Conservation (phyloP, 2,329 filamentous ascomycete genomes). For the Xylaria sp. region DNA sequence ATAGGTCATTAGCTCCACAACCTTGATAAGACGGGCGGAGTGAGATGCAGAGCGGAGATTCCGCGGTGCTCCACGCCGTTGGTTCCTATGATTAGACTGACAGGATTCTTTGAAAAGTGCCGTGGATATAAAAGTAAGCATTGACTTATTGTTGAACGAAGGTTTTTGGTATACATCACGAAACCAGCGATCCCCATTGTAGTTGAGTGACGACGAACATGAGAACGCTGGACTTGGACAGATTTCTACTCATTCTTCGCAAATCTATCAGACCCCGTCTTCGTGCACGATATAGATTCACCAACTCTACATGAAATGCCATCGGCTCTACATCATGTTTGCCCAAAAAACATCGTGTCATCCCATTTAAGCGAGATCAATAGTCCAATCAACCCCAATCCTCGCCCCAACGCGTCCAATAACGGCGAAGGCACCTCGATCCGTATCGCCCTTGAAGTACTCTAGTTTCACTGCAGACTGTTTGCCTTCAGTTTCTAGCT, state of each 20-base stretch:
- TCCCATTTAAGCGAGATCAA: conserved; percentile 43
- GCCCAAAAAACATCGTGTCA: not conserved
- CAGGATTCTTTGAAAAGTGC: too few relatives aligned
- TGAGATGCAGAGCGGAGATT: too few relatives aligned
- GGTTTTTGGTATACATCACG: too few relatives aligned
- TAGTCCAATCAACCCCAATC: conserved; percentile 61
- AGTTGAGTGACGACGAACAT: too few relatives aligned
- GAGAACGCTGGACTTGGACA: not conserved
- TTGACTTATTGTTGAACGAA: too few relatives aligned
- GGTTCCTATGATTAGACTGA: too few relatives aligned
- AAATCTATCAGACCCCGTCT: not conserved
- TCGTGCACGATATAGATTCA: not conserved
- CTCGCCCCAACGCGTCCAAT: conserved; percentile 57
- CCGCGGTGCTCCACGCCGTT: too few relatives aligned
- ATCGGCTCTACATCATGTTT: not conserved
- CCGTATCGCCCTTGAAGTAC: conserved; percentile 57
- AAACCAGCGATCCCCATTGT: too few relatives aligned
- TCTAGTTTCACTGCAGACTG: conserved; percentile 64
- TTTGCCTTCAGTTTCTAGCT: conserved; percentile 58
- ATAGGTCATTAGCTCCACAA: too few relatives aligned
- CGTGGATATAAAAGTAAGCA: too few relatives aligned
- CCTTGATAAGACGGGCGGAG: too few relatives aligned
- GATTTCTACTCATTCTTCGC: conserved; percentile 1
- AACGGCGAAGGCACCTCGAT: conserved; percentile 57
- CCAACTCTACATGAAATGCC: not conserved